A percentile compares a stretch with the other conserved stretches of the same genome.
phyloP scores from a whole-genome alignment of 495 filamentous ascomycete species.

The Lasiosphaeria ovina region DNA sequence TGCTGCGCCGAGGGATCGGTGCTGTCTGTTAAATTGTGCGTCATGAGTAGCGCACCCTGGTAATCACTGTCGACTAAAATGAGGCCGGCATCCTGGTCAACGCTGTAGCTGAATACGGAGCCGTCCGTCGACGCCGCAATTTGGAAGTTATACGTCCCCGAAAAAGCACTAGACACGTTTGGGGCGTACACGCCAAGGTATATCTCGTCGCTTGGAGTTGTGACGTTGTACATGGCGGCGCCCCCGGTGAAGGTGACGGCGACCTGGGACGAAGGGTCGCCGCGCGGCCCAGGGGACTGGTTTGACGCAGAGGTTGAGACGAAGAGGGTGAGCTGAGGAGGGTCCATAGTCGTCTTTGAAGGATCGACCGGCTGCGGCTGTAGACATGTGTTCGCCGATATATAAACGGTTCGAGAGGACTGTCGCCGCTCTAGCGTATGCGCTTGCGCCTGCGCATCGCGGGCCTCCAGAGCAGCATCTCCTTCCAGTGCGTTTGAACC shows the following conservation, averaged over 20 bases:
- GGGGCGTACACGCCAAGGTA: conserved; percentile 75
- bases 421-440: conserved; percentile 28
- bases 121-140: conserved; percentile 79
- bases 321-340: conserved; percentile 75
- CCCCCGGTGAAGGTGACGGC: conserved; percentile 51
- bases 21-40: conserved; percentile 59
- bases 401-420: conserved; percentile 56
- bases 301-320: conserved; percentile 66
- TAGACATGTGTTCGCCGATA: conserved; percentile 77
- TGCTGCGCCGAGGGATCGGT: conserved; percentile 41
- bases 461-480: conserved; percentile 15
- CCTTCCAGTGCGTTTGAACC: conserved; percentile 13
- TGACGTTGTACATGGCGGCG: conserved; percentile 56
- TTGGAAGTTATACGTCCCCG: conserved; percentile 68
- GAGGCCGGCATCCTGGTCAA: conserved; percentile 48
- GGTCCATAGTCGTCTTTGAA: conserved; percentile 35
- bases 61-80: conserved; percentile 78
- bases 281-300: conserved; percentile 62
- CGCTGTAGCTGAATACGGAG: conserved; percentile 62
- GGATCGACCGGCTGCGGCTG: conserved; percentile 58
- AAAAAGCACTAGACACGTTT: conserved; percentile 51
- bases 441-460: conserved; percentile 2
- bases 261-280: conserved; percentile 45
- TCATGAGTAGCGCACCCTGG: conserved; percentile 71
- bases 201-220: conserved; percentile 54